These are phyloP conservation scores for Citrullus mucosospermus DNA, from an alignment of 306 rosid species.

Conservation along the genomic window DNA sequence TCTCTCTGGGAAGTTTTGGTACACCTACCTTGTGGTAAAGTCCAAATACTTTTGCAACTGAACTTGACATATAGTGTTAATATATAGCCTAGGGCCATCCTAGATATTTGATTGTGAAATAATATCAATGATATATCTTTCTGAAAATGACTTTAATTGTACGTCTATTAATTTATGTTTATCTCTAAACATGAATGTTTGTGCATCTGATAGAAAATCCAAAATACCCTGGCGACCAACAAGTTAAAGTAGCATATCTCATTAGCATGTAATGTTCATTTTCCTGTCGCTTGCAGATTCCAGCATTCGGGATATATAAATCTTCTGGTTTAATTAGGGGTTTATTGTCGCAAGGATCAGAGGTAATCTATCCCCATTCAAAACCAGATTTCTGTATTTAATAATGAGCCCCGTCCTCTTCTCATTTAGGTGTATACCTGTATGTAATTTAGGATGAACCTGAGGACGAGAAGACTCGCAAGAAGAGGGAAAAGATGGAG, in stretches of 20 bases:
- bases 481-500: conserved; percentile 94
- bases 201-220: neutral
- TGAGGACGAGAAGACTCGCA: conserved; percentile 88
- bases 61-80: neutral
- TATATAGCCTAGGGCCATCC: neutral
- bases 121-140: neutral
- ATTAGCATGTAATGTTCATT: neutral
- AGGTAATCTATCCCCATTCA: conserved; percentile 24
- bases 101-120: neutral
- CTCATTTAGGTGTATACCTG: conserved; percentile 1
- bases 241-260: no score
- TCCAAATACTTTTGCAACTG: neutral
- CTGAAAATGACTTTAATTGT: neutral
- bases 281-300: conserved; percentile 46
- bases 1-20: conserved; percentile 91
- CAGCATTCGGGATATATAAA: conserved; percentile 76
- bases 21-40: conserved; percentile 80
- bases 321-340: conserved; percentile 66
- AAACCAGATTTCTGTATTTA: neutral
- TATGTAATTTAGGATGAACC: conserved; percentile 36
- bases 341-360: conserved; percentile 52
- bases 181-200: neutral
- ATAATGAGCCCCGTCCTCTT: neutral
- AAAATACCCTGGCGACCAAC: neutral
- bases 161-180: neutral